Evolutionary conservation across 2,329 filamentous ascomycete species (phyloP), one percentile per base, ranked within the genome.

Genomic region (Arthrobotrys megalospora): DNA sequence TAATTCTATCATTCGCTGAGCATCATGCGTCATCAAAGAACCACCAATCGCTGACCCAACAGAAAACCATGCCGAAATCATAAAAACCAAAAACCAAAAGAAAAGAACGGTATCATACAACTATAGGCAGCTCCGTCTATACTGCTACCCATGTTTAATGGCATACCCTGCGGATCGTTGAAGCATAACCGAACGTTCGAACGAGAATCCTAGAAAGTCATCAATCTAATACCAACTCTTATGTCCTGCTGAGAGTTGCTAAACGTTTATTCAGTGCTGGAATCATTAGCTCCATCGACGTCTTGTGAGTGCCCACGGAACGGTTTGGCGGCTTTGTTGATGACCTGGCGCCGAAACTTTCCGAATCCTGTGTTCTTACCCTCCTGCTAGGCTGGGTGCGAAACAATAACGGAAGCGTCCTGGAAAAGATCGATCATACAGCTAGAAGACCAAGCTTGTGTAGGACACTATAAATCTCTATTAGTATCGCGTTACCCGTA

Each of bases 351-450:
- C 38, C 60, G 50, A 21, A 70, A 64, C 36, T 63, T 77, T 50
- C 70, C 70, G 66, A 62, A 53, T 14, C 66, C 66, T 43, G 14
- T n/a, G 8, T 19, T 16, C 38, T 38, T 38, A 14, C 50, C 41
- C 12, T 34, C 66, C 16, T 55, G 16, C 73, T 71, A 77, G 45
- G 73, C 64, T 19, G 47, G 38, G 41, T 48, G 43, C n/a, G 65
- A 58, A 28, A 70, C 50, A 21, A 78, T 53, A 72, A 84, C 88
- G 28, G 88, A 87, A 16, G 93, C 95, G 84, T 99, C 96, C 87
- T 97, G 94, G 86, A 97, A 99, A 80, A 99, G 85, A 85, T 99
- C 96, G 82, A 99, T 93, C 83, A 99, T 87, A 84, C 96, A 98
- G 21, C 93, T 92, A 34, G 96, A 93, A 66, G 94, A 97, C 96